Conservation (phyloP, 495 filamentous ascomycete species). For the Collariella sp. region DNA sequence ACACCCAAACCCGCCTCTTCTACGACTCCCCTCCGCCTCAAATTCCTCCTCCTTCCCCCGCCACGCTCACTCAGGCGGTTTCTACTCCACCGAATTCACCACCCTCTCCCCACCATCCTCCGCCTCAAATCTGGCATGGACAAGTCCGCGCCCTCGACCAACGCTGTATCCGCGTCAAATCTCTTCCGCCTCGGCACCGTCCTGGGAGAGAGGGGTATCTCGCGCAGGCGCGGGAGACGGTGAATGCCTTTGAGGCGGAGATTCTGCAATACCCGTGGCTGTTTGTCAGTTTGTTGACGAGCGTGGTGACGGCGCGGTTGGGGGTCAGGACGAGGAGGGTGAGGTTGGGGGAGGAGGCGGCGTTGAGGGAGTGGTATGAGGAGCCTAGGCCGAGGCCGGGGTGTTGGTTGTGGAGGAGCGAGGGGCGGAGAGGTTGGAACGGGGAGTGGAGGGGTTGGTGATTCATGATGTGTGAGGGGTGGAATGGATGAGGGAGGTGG, state of each 20-base stretch:
- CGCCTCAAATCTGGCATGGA: slow-evolving; percentile 93
- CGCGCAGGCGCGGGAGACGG: slow-evolving; percentile 60
- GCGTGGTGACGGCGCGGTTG: slow-evolving; percentile 61
- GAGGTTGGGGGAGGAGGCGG: background rate
- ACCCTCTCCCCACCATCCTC: slow-evolving; percentile 66
- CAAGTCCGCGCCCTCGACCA: slow-evolving; percentile 77
- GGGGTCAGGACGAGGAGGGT: slow-evolving; percentile 25
- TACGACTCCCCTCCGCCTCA: slow-evolving; percentile 41
- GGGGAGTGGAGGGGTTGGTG: slow-evolving; percentile 1
- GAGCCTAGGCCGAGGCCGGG: slow-evolving; percentile 11
- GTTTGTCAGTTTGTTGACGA: slow-evolving; percentile 68
- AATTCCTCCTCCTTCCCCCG: slow-evolving; percentile 30
- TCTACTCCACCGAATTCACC: slow-evolving; percentile 71
- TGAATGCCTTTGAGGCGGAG: slow-evolving; percentile 78
- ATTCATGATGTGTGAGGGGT: background rate
- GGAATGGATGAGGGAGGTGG: background rate
- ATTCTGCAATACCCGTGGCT: slow-evolving; percentile 86
- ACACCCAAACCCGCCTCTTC: slow-evolving; percentile 60
- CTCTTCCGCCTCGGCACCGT: slow-evolving; percentile 67
- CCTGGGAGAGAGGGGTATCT: slow-evolving; percentile 59
- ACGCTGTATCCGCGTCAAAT: slow-evolving; percentile 76
- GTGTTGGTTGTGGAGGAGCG: slow-evolving; percentile 5
- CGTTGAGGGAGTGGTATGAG: slow-evolving; percentile 1
- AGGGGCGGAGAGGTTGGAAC: background rate
- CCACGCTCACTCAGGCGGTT: slow-evolving; percentile 50